Base-by-base conservation (phyloP, 2,329 filamentous ascomycete genomes). In the Calycina marina region DNA sequence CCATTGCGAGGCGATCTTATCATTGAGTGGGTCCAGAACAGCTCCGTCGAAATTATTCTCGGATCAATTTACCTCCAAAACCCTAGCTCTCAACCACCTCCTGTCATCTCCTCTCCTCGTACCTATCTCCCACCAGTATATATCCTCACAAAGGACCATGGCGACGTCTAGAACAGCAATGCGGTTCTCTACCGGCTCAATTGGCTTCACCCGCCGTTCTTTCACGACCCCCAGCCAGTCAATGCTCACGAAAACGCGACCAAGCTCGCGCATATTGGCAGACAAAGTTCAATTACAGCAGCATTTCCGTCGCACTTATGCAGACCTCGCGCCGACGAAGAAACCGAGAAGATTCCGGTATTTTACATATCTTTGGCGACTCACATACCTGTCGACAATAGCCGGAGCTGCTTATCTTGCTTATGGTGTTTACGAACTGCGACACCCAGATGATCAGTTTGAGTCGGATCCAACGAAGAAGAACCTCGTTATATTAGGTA, bases 401-500 rank as follows among this genome's bases (percentile, higher is more conserved):
- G 80, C 68, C 41, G 66, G 76, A 37, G 53, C 80, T 25, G 82
- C 64, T 43, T 85, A 77, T 53, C 62, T 86, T 38, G 71, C 69
- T 47, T 94, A 90, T 57, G 71, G 72, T 52, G 78, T 94, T 60
- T 94, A 86, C 58, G 63, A 77, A 31, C 74, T 82, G 55, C 76
- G 83, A 49, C 71, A 93, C 57, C 88, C 88, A 6, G 67, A 68
- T 25, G 78, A 86, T 33, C 90, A 96, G 63, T 61, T 69, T 38
- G 64, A 72, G 41, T 75, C 81, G 12, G 84, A 94, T 58, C 81
- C 86, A 35, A 67, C 54, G 49, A 98, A 96, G 79, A 98, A 98
- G 72, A 98, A 86, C 8, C 68, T 98, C 35, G 90, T 98, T 28
- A 75, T 98, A 45, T 71, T 98, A 35, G 90, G 90, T 94, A 72